phyloP scores from a whole-genome alignment of 2,329 filamentous ascomycete genomes.

The Fusarium albosuccineum region DNA sequence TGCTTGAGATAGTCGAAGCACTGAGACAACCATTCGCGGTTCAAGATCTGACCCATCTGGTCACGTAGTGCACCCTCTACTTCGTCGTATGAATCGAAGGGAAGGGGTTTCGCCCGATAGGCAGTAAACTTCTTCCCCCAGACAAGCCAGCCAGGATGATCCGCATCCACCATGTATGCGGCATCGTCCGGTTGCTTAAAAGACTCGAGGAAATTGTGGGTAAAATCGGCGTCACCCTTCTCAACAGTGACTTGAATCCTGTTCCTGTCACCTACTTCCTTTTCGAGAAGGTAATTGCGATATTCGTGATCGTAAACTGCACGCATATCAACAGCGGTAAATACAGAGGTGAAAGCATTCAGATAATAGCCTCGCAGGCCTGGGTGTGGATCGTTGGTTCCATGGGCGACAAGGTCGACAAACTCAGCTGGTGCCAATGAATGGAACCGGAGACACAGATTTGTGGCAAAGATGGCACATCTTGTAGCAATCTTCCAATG shows the following conservation, averaged over 20 bases:
- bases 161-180: conserved; percentile 90
- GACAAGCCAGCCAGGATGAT: conserved; percentile 95
- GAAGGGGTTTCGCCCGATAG: conserved; percentile 77
- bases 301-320: conserved; percentile 89
- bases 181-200: conserved; percentile 78
- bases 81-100: conserved; percentile 81
- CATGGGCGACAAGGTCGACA: conserved; percentile 83
- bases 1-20: conserved; percentile 97
- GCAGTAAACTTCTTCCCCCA: conserved; percentile 92
- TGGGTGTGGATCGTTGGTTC: conserved; percentile 91
- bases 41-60: conserved; percentile 84
- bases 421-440: conserved; percentile 85
- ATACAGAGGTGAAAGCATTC: conserved; percentile 80
- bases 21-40: conserved; percentile 85
- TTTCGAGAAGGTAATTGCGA: conserved; percentile 85
- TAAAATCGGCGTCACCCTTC: conserved; percentile 83
- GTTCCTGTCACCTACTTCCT: conserved; percentile 78
- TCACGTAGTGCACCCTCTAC: conserved; percentile 79
- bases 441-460: conserved; percentile 92
- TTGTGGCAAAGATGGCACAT: conserved; percentile 90
- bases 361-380: conserved; percentile 85
- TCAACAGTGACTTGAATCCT: conserved; percentile 80
- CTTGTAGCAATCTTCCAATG: conserved; percentile 98
- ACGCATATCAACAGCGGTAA: conserved; percentile 88
- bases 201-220: conserved; percentile 78